These are phyloP conservation scores for Tanacetum coccineum DNA, from an alignment of 129 eudicot genomes.

Conservation along the genomic window DNA sequence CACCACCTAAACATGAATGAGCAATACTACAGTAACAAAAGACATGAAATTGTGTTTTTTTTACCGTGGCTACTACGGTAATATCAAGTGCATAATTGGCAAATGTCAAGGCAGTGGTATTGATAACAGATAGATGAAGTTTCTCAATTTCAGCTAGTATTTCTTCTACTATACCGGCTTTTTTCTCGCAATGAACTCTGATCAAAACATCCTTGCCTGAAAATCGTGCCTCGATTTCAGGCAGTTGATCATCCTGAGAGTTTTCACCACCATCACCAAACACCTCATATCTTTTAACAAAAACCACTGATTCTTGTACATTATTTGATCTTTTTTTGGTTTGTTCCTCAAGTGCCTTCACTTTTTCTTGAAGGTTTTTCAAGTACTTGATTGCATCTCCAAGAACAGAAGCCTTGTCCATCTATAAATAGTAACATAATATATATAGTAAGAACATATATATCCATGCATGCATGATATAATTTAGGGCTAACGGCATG, in stretches of 20 bases:
- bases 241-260: constrained; percentile 32
- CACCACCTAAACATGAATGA: background rate
- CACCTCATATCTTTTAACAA: constrained; percentile 28
- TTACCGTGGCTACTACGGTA: constrained; percentile 66
- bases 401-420: constrained; percentile 77
- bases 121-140: constrained; percentile 43
- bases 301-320: constrained; percentile 33
- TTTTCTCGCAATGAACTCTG: constrained; percentile 52
- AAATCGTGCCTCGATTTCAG: constrained; percentile 60
- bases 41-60: constrained; percentile 2
- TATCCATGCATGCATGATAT: background rate
- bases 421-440: constrained; percentile 25
- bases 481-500: too few relatives aligned
- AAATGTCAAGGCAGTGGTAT: constrained; percentile 50
- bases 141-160: constrained; percentile 47
- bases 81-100: constrained; percentile 41
- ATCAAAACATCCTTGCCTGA: constrained; percentile 53
- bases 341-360: constrained; percentile 55
- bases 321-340: constrained; percentile 26
- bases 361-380: constrained; percentile 59
- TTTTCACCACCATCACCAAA: constrained; percentile 25
- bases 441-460: background rate
- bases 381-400: constrained; percentile 75
- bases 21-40: background rate
- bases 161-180: constrained; percentile 38